Base-by-base conservation (phyloP, 441 rosid species). In the Erodium moschatum region DNA sequence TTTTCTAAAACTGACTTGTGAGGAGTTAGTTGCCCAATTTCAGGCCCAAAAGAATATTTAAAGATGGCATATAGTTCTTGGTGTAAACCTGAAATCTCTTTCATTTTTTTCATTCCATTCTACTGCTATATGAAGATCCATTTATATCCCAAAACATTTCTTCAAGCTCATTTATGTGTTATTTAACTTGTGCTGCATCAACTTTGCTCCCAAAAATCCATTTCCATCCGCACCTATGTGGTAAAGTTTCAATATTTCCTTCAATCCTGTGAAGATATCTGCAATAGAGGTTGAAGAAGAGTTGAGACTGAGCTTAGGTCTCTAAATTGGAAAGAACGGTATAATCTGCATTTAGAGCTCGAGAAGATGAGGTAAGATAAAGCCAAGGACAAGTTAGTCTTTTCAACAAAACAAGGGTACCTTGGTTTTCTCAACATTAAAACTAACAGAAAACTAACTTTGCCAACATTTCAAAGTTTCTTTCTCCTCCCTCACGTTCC, bases 401-500 rank as follows among this genome's bases (percentile, higher is more conserved):
- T n/a, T n/a, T n/a, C n/a, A n/a, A n/a, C n/a, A n/a, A n/a, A n/a
- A n/a, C n/a, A n/a, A n/a, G n/a, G n/a, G n/a, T n/a, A n/a, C n/a
- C n/a, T n/a, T n/a, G n/a, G n/a, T n/a, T n/a, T n/a, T n/a, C n/a
- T n/a, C n/a, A n/a, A n/a, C n/a, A n/a, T n/a, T n/a, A n/a, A n/a
- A n/a, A n/a, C n/a, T n/a, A n/a, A n/a, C n/a, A n/a, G n/a, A n/a
- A n/a, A n/a, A n/a, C n/a, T n/a, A n/a, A n/a, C n/a, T n/a, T n/a
- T n/a, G n/a, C n/a, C n/a, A n/a, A n/a, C n/a, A n/a, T n/a, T n/a
- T n/a, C n/a, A n/a, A n/a, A n/a, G 85, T 72, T 81, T 87, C 65
- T 85, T 89, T 78, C 74, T 72, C 58, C 75, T 80, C 61, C 87
- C 89, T 81, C 85, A 77, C 74, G 85, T 89, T 75, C 90, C 96